phyloP scores from a whole-genome alignment of 2,329 filamentous ascomycete species.

The Cladosporium sp. region DNA sequence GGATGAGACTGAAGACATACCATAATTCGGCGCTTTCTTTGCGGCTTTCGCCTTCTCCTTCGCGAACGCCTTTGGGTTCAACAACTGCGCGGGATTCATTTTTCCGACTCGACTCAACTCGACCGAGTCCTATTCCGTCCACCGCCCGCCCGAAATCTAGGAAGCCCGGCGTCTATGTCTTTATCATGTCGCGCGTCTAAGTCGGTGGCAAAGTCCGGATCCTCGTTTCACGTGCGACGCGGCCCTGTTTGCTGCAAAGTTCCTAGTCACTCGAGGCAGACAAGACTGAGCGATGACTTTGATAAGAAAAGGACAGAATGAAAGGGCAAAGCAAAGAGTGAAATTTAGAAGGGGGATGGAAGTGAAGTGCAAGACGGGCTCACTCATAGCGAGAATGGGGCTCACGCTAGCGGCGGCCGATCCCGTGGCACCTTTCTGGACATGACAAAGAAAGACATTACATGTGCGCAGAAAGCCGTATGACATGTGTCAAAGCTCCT shows the following conservation, averaged over 20 bases:
- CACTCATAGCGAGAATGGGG: neutral
- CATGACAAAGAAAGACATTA: neutral
- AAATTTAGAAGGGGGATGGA: neutral
- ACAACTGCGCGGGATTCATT: slow-evolving; percentile 41
- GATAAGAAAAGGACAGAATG: neutral
- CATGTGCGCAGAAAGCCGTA: neutral
- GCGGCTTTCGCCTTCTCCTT: slow-evolving; percentile 36
- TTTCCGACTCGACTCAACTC: neutral
- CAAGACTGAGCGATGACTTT: neutral
- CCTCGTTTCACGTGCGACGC: neutral
- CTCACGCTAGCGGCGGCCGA: neutral
- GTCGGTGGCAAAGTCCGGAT: neutral
- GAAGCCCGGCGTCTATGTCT: neutral
- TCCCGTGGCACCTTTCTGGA: neutral
- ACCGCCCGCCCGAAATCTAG: neutral
- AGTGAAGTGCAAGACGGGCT: neutral
- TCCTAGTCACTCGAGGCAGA: neutral
- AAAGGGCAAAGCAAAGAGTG: neutral
- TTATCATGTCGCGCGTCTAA: slow-evolving; percentile 23
- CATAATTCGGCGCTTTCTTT: slow-evolving; percentile 33
- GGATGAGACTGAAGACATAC: slow-evolving; percentile 31
- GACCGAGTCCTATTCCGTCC: neutral
- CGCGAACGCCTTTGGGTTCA: slow-evolving; percentile 43
- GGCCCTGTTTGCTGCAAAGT: neutral
- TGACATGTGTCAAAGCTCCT: neutral